Base-by-base conservation (phyloP, 1,139 yeast genomes). In the Sugiyamaella sp. region DNA sequence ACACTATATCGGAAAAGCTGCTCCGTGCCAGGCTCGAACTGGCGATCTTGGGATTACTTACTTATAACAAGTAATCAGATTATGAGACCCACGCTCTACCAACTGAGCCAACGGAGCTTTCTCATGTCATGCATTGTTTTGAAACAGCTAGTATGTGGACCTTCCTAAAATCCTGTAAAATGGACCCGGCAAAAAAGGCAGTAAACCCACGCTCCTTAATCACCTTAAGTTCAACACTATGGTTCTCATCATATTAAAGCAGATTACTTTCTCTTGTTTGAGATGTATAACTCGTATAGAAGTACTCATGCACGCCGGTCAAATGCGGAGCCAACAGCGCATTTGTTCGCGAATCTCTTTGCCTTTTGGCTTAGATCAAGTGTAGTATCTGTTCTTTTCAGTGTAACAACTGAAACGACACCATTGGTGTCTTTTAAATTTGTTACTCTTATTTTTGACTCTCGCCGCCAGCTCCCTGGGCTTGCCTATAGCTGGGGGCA, bases 331-430 rank as follows among this genome's bases (percentile, higher is more conserved):
- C n/a, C n/a, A n/a, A n/a, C n/a, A n/a, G n/a, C n/a, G n/a, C n/a
- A n/a, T 58, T 46, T 51, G 53, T 51, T 52, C 50, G 62, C 74
- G 78, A 79, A 80, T 81, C 90, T 93, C 98, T 91, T 93, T 93
- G 98, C 98, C 98, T 86, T 89, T 89, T 93, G 99, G 99, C 99
- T 93, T 91, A 93, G 99, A 93, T 93, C 99, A 93, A 90, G 99
- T 93, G 99, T 93, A 93, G 99, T 93, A 93, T 93, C 99, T 93
- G 99, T 93, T 93, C 99, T 93, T 93, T 91, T 91, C 98, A 93
- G 99, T 91, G 97, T 93, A 90, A 93, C 97, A 91, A 85, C 99
- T 93, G 98, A 86, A 89, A 93, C 84, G 91, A 82, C 89, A 85
- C 87, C 91, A 86, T 76, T 78, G 88, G 84, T 85, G 89, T 80